Percentiles rank a stretch among this genome's conserved stretches.
These are phyloP conservation scores for Fusarium duplospermum DNA, from an alignment of 2,329 filamentous ascomycete species.

Conservation along the genomic window DNA sequence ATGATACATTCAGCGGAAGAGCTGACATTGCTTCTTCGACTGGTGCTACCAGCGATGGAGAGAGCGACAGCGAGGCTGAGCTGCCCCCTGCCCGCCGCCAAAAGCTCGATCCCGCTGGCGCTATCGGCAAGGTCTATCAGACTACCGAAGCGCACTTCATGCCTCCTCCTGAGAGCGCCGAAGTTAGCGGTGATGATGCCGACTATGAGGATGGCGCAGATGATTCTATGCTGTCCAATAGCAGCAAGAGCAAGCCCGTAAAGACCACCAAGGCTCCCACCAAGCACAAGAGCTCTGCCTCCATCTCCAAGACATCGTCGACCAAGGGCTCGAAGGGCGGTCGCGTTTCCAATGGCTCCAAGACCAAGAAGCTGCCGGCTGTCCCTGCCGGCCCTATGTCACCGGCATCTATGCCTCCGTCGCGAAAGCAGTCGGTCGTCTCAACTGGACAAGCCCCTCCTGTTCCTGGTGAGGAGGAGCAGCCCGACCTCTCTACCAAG, in stretches of 20 bases:
- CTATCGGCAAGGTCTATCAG: conserved; percentile 60
- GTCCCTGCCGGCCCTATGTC: conserved; percentile 64
- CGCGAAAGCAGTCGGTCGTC: conserved; percentile 80
- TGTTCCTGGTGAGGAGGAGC: conserved; percentile 80
- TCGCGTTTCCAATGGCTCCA: conserved; percentile 54
- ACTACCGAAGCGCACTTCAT: conserved; percentile 66
- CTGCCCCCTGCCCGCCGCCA: conserved; percentile 69
- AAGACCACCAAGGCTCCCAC: conserved; percentile 54
- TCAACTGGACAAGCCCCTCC: conserved; percentile 63
- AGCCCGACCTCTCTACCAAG: conserved; percentile 93
- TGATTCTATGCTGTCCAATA: conserved; percentile 50
- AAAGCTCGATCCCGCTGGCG: conserved; percentile 61
- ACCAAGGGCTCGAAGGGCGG: conserved; percentile 58
- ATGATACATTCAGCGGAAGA: conserved; percentile 91
- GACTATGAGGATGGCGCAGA: conserved; percentile 50
- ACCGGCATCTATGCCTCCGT: conserved; percentile 74
- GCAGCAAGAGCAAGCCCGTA: conserved; percentile 54
- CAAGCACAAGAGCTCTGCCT: conserved; percentile 55
- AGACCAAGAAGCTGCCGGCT: conserved; percentile 64
- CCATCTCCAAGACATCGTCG: conserved; percentile 46
- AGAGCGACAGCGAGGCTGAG: conserved; percentile 74
- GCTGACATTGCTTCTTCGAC: conserved; percentile 88
- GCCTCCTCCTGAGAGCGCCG: conserved; percentile 61
- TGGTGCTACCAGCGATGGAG: conserved; percentile 83
- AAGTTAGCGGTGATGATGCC: conserved; percentile 50